These are phyloP conservation scores for Diplodia scrobiculata DNA, from an alignment of 2,329 filamentous ascomycete genomes.

Conservation along the genomic window DNA sequence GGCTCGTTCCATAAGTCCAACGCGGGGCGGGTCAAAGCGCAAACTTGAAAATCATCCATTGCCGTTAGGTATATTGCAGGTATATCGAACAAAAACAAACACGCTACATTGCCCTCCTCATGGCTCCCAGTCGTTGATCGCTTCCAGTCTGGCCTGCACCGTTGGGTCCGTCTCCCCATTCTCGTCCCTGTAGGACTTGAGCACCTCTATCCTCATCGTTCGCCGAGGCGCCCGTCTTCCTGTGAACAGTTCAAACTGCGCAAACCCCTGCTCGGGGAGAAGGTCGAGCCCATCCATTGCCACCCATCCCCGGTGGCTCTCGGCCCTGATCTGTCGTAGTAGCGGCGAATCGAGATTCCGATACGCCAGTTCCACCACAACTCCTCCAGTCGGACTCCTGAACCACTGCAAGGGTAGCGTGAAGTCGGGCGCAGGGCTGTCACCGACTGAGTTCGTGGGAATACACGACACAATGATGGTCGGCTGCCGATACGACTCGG, in stretches of 20 bases:
- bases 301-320: slow-evolving; percentile 68
- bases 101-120: background rate
- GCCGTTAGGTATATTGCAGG: slow-evolving; percentile 19
- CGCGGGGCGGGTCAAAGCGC: no score
- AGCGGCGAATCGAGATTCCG: slow-evolving; percentile 72
- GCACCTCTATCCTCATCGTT: slow-evolving; percentile 69
- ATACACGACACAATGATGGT: slow-evolving; percentile 78
- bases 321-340: slow-evolving; percentile 64
- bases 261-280: slow-evolving; percentile 75
- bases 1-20: no score
- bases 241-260: slow-evolving; percentile 80
- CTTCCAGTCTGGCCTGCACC: slow-evolving; percentile 9
- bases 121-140: slow-evolving; percentile 17
- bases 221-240: slow-evolving; percentile 70
- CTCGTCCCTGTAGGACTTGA: slow-evolving; percentile 33
- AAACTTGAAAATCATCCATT: slow-evolving; percentile 7
- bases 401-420: slow-evolving; percentile 71
- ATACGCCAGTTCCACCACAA: slow-evolving; percentile 73
- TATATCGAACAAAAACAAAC: background rate
- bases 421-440: slow-evolving; percentile 68
- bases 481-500: slow-evolving; percentile 62
- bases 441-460: slow-evolving; percentile 67
- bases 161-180: slow-evolving; percentile 18
- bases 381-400: slow-evolving; percentile 70
- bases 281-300: slow-evolving; percentile 75